Percentiles rank a stretch among this genome's conserved stretches.
These are phyloP conservation scores for Fusarium burgessii DNA, from an alignment of 2,329 filamentous ascomycete genomes.

Conservation along the genomic window DNA sequence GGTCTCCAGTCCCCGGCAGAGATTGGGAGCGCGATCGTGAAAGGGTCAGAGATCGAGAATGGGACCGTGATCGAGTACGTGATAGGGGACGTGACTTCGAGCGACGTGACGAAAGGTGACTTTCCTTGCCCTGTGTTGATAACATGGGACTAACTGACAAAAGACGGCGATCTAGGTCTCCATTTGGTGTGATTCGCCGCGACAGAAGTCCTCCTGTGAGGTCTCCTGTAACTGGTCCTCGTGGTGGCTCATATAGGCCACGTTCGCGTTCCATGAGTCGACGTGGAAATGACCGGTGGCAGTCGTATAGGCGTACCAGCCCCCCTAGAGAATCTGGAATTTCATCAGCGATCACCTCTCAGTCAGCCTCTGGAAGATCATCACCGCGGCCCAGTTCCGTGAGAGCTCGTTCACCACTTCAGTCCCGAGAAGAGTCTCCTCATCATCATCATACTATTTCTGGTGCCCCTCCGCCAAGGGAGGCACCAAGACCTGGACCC, in stretches of 20 bases:
- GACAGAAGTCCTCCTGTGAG: slow-evolving; percentile 50
- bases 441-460: slow-evolving; percentile 45
- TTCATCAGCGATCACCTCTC: slow-evolving; percentile 64
- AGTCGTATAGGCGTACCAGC: slow-evolving; percentile 60
- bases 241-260: slow-evolving; percentile 63
- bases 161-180: slow-evolving; percentile 68
- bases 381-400: slow-evolving; percentile 64
- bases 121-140: neutral
- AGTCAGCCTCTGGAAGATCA: slow-evolving; percentile 63
- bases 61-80: slow-evolving; percentile 48
- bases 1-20: slow-evolving; percentile 54
- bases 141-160: slow-evolving; percentile 36
- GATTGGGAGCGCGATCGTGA: slow-evolving; percentile 53
- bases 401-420: slow-evolving; percentile 61
- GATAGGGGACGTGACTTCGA: slow-evolving; percentile 54
- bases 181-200: slow-evolving; percentile 55
- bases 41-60: slow-evolving; percentile 48
- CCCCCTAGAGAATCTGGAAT: slow-evolving; percentile 63
- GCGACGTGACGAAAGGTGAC: slow-evolving; percentile 58
- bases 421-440: slow-evolving; percentile 56
- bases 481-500: slow-evolving; percentile 45
- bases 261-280: slow-evolving; percentile 65
- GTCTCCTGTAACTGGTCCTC: slow-evolving; percentile 47
- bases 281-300: slow-evolving; percentile 59
- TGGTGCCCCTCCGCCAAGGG: slow-evolving; percentile 45